Evolutionary conservation across 768 basidiomycete genomes (phyloP), one percentile per base, ranked within the genome.

Genomic region (Tulasnella sp.): DNA sequence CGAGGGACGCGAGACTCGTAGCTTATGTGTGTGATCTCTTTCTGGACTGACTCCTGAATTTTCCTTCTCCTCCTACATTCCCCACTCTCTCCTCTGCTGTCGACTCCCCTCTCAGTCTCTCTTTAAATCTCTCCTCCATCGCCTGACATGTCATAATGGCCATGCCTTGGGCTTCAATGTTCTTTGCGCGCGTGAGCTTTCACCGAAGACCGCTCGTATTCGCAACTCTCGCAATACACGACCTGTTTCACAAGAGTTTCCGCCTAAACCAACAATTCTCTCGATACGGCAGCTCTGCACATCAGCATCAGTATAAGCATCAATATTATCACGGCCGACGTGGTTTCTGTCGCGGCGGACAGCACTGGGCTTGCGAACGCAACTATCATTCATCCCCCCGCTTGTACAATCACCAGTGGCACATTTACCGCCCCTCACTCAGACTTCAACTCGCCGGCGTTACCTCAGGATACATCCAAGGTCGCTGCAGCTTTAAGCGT

Each of bases 1-100:
- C 12, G 5, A n/a, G 22, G 25, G 54, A 25, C 22, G n/a, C 22
- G 52, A 22, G 54, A 58, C 54, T 58, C 25, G 29, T n/a, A n/a
- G n/a, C n/a, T n/a, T n/a, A n/a, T n/a, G n/a, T 42, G 42, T 42
- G 42, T 8, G 42, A 42, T 12, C 22, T n/a, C 5, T 5, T 9
- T 29, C 31, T 64, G 58, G 58, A 29, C 58, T 58, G 58, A 64
- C 58, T 64, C 58, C 58, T 64, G 58, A 71, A 71, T 7, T 39
- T 71, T 71, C 69, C 69, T 71, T 71, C 36, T 36, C 69, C 29
- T n/a, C n/a, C n/a, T n/a, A n/a, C 37, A 71, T 38, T 45, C 69
- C 69, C 67, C 67, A 39, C 38, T 39, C 67, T 34, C 67, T 39
- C 67, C 34, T 68, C 67, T 39, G 25, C 69, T 36, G 17, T 14